Percentiles rank a stretch among this genome's conserved stretches.
phyloP scores from a whole-genome alignment of 805 yeast species.

The Saccharomyces cerevisiae region DNA sequence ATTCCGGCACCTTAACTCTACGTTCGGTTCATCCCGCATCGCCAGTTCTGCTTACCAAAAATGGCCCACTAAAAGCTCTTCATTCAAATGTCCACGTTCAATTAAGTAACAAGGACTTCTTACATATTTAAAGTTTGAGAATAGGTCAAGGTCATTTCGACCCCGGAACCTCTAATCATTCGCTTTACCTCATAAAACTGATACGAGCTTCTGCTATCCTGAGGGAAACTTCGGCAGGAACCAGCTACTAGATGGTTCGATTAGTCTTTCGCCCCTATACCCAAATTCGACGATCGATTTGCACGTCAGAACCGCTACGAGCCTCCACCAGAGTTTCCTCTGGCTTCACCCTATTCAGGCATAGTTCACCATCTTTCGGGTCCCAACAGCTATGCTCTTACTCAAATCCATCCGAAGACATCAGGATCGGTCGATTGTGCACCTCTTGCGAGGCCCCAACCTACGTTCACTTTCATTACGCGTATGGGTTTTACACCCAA shows the following conservation, averaged over 20 bases:
- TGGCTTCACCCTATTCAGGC: slow-evolving; percentile 40
- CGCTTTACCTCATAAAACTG: slow-evolving; percentile 38
- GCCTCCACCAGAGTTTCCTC: slow-evolving; percentile 41
- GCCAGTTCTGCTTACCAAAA: slow-evolving; percentile 42
- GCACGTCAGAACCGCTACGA: slow-evolving; percentile 41
- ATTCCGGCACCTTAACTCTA: slow-evolving; percentile 35
- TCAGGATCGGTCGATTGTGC: slow-evolving; percentile 35
- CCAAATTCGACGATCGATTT: slow-evolving; percentile 39
- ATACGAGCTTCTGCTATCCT: slow-evolving; percentile 37
- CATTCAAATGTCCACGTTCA: slow-evolving; percentile 36
- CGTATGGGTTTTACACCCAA: slow-evolving; percentile 36
- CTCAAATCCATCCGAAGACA: slow-evolving; percentile 36
- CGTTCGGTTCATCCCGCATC: slow-evolving; percentile 40
- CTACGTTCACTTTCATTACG: slow-evolving; percentile 36
- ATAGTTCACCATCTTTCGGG: slow-evolving; percentile 40
- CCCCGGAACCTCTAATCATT: slow-evolving; percentile 37
- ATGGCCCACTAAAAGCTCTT: slow-evolving; percentile 40
- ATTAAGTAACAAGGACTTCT: slow-evolving; percentile 36
- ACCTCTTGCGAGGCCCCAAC: slow-evolving; percentile 30
- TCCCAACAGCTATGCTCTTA: slow-evolving; percentile 39
- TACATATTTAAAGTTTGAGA: slow-evolving; percentile 38
- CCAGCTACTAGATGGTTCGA: slow-evolving; percentile 39
- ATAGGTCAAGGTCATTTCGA: slow-evolving; percentile 34
- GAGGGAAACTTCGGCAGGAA: slow-evolving; percentile 40
- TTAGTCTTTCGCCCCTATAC: slow-evolving; percentile 39